Conservation (phyloP, 1,284 basidiomycete species). For the Ustilago sp. region DNA sequence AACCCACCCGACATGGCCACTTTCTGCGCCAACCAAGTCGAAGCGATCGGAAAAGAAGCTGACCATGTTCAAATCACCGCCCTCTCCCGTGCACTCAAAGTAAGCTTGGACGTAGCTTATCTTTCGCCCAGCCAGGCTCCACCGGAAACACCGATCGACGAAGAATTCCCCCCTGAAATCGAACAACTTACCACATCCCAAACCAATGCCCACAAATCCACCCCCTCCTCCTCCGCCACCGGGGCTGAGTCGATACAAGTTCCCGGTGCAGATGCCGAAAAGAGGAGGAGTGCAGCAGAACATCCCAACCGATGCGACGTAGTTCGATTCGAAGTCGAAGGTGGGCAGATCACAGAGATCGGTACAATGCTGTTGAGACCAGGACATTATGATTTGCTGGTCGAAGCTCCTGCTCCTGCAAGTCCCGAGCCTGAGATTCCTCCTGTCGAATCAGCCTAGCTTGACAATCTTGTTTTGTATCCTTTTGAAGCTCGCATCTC, state of each 20-base stretch:
- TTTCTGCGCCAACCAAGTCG: conserved; percentile 61
- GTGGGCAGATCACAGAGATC: conserved; percentile 57
- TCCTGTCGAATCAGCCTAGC: conserved; percentile 21
- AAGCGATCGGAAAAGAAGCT: conserved; percentile 65
- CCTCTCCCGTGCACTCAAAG: conserved; percentile 53
- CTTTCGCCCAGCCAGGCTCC: conserved; percentile 53
- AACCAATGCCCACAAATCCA: not conserved
- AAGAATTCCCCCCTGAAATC: conserved; percentile 29
- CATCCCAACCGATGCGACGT: conserved; percentile 55
- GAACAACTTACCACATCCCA: conserved; percentile 16
- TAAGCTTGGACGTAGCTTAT: conserved; percentile 62
- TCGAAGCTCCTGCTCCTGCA: conserved; percentile 49
- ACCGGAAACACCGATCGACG: conserved; percentile 43
- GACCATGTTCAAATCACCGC: conserved; percentile 67
- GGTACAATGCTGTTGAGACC: conserved; percentile 55
- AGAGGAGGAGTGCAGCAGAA: conserved; percentile 20
- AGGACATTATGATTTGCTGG: conserved; percentile 60
- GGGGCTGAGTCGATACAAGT: conserved; percentile 30
- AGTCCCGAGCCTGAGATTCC: conserved; percentile 55
- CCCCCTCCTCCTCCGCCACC: not conserved
- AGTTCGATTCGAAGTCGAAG: conserved; percentile 58
- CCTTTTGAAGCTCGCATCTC: too few relatives aligned
- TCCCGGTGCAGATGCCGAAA: conserved; percentile 34
- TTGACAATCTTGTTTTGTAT: not conserved
- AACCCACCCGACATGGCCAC: conserved; percentile 50